Evolutionary conservation across 2,329 filamentous ascomycete genomes (phyloP), one percentile per base, ranked within the genome.

Genomic region (Colletotrichum horii): DNA sequence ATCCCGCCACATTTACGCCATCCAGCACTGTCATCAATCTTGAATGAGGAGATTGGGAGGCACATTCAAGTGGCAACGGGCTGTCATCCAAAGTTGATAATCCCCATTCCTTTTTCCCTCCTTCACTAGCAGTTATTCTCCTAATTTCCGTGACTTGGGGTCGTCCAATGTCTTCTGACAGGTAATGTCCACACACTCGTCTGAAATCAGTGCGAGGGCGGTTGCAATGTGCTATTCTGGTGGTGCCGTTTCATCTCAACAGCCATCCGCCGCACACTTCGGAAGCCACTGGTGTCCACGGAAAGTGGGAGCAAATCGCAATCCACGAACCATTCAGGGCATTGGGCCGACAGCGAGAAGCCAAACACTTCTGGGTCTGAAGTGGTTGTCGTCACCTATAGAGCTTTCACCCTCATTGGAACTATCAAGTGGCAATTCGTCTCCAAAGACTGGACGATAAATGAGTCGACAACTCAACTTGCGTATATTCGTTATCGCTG

Each of bases 111-210:
- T 56, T 62, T 62, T n/a, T 62, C 34, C 28, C 43, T 52, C 43
- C 26, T 28, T 62, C 38, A 32, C 61, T 32, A 58, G 61, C 58
- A 64, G 26, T 43, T n/a, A 67, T 64, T 48, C 43, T 55, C 60
- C 62, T 66, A 64, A 58, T 58, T 30, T 43, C 38, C 55, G 55
- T 71, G 32, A 12, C 28, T 36, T 22, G 28, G 71, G 34, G 48
- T 69, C 75, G 48, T 75, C 75, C 64, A 68, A 72, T 72, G 36
- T 77, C 60, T 65, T 70, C 67, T 70, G 43, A 72, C 64, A 48
- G 65, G 43, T 26, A 22, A 65, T 65, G 64, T 38, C 24, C 61
- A 68, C 61, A 43, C 58, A 36, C 58, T 52, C 74, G 30, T 74
- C 74, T 74, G 74, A 76, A 74, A 62, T 74, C 32, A 52, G 19